Evolutionary conservation across 768 basidiomycete genomes (phyloP).

Genomic region (Leucocoprinus leucothites): DNA sequence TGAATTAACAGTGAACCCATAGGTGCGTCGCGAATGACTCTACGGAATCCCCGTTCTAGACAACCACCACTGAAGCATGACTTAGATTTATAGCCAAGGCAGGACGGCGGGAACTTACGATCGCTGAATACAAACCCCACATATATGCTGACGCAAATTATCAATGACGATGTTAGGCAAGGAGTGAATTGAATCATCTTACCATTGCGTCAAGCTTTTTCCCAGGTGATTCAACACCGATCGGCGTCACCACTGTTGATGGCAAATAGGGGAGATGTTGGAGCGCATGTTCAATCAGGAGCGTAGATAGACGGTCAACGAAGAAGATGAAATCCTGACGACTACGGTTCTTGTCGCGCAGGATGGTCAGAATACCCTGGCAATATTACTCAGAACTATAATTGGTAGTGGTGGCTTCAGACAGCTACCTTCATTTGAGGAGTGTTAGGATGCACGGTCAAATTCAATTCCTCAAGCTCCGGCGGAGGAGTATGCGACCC

Average conservation of each 20-base stretch:
- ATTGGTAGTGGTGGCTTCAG: too few species aligned
- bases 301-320: slow-evolving; percentile 79
- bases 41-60: slow-evolving; percentile 84
- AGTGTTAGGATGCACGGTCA: slow-evolving; percentile 73
- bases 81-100: neutral
- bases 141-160: slow-evolving; percentile 50
- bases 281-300: slow-evolving; percentile 82
- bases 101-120: slow-evolving; percentile 50
- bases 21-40: slow-evolving; percentile 82
- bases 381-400: too few species aligned
- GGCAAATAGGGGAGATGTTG: slow-evolving; percentile 72
- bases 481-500: slow-evolving; percentile 36
- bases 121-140: slow-evolving; percentile 86
- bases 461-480: slow-evolving; percentile 42
- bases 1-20: slow-evolving; percentile 92
- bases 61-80: slow-evolving; percentile 68
- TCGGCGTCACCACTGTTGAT: slow-evolving; percentile 66
- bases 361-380: slow-evolving; percentile 86
- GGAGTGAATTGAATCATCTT: slow-evolving; percentile 11
- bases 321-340: slow-evolving; percentile 93
- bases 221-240: slow-evolving; percentile 53
- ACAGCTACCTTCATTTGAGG: slow-evolving; percentile 67
- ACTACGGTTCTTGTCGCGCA: slow-evolving; percentile 68
- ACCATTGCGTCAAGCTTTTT: slow-evolving; percentile 62
- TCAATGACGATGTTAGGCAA: neutral